Evolutionary conservation across 306 rosid genomes (phyloP).

Genomic region (Parietaria judaica): DNA sequence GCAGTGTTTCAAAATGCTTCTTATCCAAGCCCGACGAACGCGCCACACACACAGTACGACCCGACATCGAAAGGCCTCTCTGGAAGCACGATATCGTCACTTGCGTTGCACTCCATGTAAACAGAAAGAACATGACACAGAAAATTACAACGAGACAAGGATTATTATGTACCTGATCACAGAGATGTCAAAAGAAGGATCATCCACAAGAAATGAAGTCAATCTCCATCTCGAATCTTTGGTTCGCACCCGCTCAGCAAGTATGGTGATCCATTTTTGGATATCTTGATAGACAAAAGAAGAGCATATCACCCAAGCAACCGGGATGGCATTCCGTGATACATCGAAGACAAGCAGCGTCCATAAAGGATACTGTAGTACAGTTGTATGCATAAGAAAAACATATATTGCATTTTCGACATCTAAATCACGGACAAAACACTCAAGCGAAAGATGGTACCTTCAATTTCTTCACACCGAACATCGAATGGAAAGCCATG

Average conservation of each 20-base stretch:
- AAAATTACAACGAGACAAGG: constrained; percentile 4
- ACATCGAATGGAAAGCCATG: constrained; percentile 50
- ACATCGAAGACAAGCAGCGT: constrained; percentile 68
- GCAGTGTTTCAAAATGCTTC: constrained; percentile 48
- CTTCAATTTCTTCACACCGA: constrained; percentile 64
- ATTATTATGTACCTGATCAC: constrained; percentile 39
- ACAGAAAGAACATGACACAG: not conserved
- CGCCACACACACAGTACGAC: constrained; percentile 59
- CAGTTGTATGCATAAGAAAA: too few species aligned
- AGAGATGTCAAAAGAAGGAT: constrained; percentile 54
- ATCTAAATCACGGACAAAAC: not conserved
- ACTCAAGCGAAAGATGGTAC: constrained; percentile 23
- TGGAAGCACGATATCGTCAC: constrained; percentile 31
- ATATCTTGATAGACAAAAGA: constrained; percentile 44
- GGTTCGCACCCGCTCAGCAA: constrained; percentile 44
- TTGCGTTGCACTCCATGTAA: not conserved
- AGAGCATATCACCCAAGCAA: constrained; percentile 74
- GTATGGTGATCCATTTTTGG: constrained; percentile 59
- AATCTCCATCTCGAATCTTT: constrained; percentile 69
- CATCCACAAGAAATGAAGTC: constrained; percentile 53
- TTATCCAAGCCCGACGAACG: constrained; percentile 63
- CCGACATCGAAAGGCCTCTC: constrained; percentile 70
- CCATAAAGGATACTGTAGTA: constrained; percentile 50
- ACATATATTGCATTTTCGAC: too few species aligned
- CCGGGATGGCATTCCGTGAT: constrained; percentile 70